Conservation (phyloP, 2,329 filamentous ascomycete species). For the Exserohilum turcica region DNA sequence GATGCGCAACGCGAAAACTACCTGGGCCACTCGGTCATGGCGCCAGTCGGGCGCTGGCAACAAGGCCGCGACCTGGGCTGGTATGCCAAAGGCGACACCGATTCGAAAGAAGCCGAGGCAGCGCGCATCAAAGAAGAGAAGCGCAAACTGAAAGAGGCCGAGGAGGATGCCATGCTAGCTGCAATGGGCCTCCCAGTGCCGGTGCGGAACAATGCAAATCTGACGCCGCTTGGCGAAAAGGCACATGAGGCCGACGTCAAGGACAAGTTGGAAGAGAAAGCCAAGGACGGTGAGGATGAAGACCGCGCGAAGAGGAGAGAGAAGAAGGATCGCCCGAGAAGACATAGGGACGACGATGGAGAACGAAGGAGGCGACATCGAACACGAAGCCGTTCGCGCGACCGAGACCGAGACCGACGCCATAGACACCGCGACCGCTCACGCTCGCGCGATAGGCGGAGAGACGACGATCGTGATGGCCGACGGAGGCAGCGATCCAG, state of each 20-base stretch:
- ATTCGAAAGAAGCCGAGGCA: slow-evolving; percentile 61
- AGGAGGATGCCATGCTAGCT: slow-evolving; percentile 85
- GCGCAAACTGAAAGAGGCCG: slow-evolving; percentile 81
- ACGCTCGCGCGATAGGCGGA: slow-evolving; percentile 34
- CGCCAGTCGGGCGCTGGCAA: slow-evolving; percentile 90
- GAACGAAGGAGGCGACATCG: slow-evolving; percentile 32
- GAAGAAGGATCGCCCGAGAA: slow-evolving; percentile 32
- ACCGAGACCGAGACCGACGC: slow-evolving; percentile 36
- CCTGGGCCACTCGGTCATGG: slow-evolving; percentile 89
- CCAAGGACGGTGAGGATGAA: slow-evolving; percentile 45
- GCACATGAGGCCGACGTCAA: slow-evolving; percentile 61
- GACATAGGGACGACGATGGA: slow-evolving; percentile 32
- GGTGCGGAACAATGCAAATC: slow-evolving; percentile 67
- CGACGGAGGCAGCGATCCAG: slow-evolving; percentile 37
- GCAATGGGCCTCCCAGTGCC: slow-evolving; percentile 81
- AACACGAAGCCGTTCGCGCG: slow-evolving; percentile 35
- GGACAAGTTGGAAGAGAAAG: slow-evolving; percentile 58
- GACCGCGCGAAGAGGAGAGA: slow-evolving; percentile 24
- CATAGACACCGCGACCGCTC: slow-evolving; percentile 38
- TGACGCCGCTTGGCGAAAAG: slow-evolving; percentile 61
- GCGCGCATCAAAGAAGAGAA: slow-evolving; percentile 71
- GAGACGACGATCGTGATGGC: slow-evolving; percentile 37
- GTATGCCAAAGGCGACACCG: slow-evolving; percentile 66
- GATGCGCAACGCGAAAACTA: slow-evolving; percentile 88
- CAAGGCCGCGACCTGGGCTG: slow-evolving; percentile 71